phyloP scores from a whole-genome alignment of 768 basidiomycete genomes.

The Pleurotus pulmonarius region DNA sequence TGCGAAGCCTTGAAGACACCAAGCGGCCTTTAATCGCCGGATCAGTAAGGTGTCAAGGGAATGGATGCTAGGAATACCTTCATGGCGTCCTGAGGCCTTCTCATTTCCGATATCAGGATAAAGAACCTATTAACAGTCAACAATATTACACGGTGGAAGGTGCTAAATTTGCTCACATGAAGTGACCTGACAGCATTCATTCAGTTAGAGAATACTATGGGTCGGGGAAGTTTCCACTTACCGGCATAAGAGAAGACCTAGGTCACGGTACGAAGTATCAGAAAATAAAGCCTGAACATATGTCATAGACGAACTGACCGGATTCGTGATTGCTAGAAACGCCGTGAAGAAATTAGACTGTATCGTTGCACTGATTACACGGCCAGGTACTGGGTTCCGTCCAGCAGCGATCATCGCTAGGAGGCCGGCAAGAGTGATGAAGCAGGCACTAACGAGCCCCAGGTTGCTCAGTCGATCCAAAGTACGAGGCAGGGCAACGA shows the following conservation, averaged over 20 bases:
- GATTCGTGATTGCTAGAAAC: slow-evolving; percentile 51
- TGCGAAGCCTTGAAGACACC: slow-evolving; percentile 49
- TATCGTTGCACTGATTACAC: slow-evolving; percentile 32
- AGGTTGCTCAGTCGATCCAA: slow-evolving; percentile 44
- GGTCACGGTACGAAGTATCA: neutral
- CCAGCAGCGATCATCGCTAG: slow-evolving; percentile 51
- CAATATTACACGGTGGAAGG: too few species aligned
- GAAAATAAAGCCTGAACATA: neutral
- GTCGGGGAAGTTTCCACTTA: slow-evolving; percentile 12
- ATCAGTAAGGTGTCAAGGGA: neutral
- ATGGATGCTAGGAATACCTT: slow-evolving; percentile 29
- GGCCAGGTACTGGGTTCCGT: slow-evolving; percentile 36
- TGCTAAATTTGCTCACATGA: slow-evolving; percentile 33
- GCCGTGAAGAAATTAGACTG: slow-evolving; percentile 41
- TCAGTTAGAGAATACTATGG: too few species aligned
- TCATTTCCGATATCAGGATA: slow-evolving; percentile 57
- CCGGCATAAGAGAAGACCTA: slow-evolving; percentile 51
- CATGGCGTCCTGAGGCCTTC: slow-evolving; percentile 47
- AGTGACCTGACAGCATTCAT: slow-evolving; percentile 34
- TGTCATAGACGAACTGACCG: slow-evolving; percentile 26
- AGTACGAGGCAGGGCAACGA: slow-evolving; percentile 44
- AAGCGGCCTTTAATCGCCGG: slow-evolving; percentile 37
- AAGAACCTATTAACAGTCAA: slow-evolving; percentile 38
- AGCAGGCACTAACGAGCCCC: slow-evolving; percentile 35
- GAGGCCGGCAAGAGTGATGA: slow-evolving; percentile 43